Base-by-base conservation (phyloP, 2,329 filamentous ascomycete genomes). In the Neofusicoccum laricinum region DNA sequence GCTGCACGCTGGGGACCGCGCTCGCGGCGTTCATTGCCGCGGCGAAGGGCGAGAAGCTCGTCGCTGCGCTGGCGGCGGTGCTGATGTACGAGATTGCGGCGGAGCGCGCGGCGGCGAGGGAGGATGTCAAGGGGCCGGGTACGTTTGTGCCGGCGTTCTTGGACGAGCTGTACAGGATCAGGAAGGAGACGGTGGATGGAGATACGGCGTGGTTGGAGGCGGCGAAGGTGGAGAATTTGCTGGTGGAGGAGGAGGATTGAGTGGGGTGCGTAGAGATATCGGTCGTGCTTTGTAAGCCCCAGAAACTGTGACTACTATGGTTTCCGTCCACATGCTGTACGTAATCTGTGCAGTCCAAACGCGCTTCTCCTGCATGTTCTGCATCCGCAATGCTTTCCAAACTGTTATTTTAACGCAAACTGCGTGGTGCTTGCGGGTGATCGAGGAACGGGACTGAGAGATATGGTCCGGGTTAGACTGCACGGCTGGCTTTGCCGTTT, bases 81-180 rank as follows among this genome's bases (percentile, higher is more conserved):
- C 75, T 95, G 68, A 85, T 92, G 74, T 97, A 90, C 73, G 93
- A 95, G 74, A 85, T 90, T 68, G 88, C 88, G 1, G 91, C 92
- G 0, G 89, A 94, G 78, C 78, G 79, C n/a, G 86, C 86, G n/a
- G 84, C 81, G 2, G 65, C 66, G 8, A 79, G 86, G 61, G 76
- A 79, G 0, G 84, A 88, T 67, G 91, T 95, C 2, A 82, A 81
- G 65, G 94, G 94, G 0, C 93, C 94, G 0, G 94, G 94, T 0
- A 92, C 88, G 0, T 97, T 97, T 79, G 88, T 96, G 12, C 90
- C 92, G 0, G 89, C 89, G 0, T 93, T 97, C 71, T 79, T 97
- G 46, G 94, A 98, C 70, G 90, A 85, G 73, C 73, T 90, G 58
- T 85, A 41, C 19, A 30, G 32, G 1, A 50, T 64, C 4, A 58